Evolutionary conservation across 139 green algal genomes (phyloP).

Genomic region (Penium margaritaceum): DNA sequence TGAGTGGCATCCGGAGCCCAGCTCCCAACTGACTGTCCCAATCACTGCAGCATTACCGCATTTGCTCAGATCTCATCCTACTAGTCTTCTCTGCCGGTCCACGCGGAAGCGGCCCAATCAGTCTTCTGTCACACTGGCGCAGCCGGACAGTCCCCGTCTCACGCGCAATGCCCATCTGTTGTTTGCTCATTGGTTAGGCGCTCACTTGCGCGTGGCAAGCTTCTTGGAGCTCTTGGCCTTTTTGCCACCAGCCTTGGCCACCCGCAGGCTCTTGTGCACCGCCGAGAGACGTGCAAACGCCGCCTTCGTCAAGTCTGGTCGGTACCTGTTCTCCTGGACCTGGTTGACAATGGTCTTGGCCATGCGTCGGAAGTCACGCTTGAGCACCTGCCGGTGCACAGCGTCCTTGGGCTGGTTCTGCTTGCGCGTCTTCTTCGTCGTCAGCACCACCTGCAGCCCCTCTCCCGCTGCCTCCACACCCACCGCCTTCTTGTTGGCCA

Average conservation of each 20-base stretch:
- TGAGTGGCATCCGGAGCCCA: too few species aligned
- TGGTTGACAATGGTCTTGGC: conserved; percentile 36
- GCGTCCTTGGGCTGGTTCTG: neutral
- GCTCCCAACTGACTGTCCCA: too few species aligned
- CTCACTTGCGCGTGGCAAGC: too few species aligned
- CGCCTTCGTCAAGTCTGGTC: conserved; percentile 36
- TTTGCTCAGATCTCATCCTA: too few species aligned
- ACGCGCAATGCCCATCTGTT: too few species aligned
- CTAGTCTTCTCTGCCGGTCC: too few species aligned
- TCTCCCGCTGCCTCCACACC: conserved; percentile 11
- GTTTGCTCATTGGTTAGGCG: too few species aligned
- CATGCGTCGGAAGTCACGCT: conserved; percentile 30
- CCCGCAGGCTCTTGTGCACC: conserved; percentile 39
- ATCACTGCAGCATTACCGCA: too few species aligned
- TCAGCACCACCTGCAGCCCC: conserved; percentile 2
- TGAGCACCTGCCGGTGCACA: conserved; percentile 19
- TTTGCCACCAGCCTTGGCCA: conserved; percentile 12
- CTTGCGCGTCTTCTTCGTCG: conserved; percentile 35
- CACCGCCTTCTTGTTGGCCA: conserved; percentile 40
- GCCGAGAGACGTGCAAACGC: conserved; percentile 18
- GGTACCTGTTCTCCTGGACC: conserved; percentile 27
- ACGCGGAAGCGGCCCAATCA: too few species aligned
- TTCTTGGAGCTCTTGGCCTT: conserved; percentile 28
- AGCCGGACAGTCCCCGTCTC: too few species aligned
- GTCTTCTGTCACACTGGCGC: too few species aligned